A percentile compares a stretch with the other conserved stretches of the same genome.
Conservation (phyloP, 1,284 basidiomycete genomes). For the Pseudozyma tsukubaensis region DNA sequence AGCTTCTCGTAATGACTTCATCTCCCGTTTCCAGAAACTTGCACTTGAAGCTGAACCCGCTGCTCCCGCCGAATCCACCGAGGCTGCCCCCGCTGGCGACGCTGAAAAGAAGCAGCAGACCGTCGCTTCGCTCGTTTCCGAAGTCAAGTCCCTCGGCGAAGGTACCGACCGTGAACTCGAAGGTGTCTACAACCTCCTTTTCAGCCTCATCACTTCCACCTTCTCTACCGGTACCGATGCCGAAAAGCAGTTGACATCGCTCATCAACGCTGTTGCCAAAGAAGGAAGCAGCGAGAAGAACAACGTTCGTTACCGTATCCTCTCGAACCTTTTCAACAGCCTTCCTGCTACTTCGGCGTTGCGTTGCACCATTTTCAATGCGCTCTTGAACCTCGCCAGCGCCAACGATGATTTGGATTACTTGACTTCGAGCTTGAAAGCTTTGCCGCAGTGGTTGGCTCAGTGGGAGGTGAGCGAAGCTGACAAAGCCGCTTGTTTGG, state of each 20-base stretch:
- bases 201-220: constrained; percentile 50
- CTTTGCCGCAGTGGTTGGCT: constrained; percentile 63
- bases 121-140: constrained; percentile 49
- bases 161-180: constrained; percentile 66
- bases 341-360: constrained; percentile 51
- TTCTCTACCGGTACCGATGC: background rate
- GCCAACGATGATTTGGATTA: constrained; percentile 65
- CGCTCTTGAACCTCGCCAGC: constrained; percentile 57
- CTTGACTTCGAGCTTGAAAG: constrained; percentile 51
- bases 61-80: constrained; percentile 4
- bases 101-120: constrained; percentile 41
- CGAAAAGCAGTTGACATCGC: constrained; percentile 33
- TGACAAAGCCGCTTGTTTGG: constrained; percentile 56
- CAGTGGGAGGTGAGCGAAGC: constrained; percentile 57
- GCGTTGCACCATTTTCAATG: constrained; percentile 56
- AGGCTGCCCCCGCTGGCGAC: constrained; percentile 15
- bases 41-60: constrained; percentile 53
- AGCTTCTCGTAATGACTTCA: constrained; percentile 57
- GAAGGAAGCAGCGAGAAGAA: constrained; percentile 42
- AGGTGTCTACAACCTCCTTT: constrained; percentile 64
- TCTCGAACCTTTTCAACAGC: constrained; percentile 67
- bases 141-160: constrained; percentile 52
- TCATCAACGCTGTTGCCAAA: constrained; percentile 37
- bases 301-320: constrained; percentile 54
- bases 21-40: constrained; percentile 45